Evolutionary conservation across 495 filamentous ascomycete genomes (phyloP).

Genomic region (Penicilliopsis zonata): DNA sequence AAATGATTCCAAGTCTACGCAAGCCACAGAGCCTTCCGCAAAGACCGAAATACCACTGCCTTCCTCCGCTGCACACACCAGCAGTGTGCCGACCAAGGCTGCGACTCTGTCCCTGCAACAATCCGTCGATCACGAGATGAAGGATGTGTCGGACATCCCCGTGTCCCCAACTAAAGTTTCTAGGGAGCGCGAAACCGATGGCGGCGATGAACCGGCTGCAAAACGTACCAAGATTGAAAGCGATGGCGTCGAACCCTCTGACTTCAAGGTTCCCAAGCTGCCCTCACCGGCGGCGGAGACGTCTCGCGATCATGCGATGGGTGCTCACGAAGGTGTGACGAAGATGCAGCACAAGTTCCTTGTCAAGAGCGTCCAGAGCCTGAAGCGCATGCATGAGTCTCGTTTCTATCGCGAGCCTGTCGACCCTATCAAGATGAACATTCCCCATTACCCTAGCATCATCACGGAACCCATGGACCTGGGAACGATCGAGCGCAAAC

Average conservation of each 20-base stretch:
- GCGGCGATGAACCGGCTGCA: constrained; percentile 58
- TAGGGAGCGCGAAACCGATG: constrained; percentile 59
- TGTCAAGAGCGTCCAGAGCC: constrained; percentile 43
- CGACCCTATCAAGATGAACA: constrained; percentile 49
- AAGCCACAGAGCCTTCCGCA: constrained; percentile 2
- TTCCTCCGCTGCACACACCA: constrained; percentile 9
- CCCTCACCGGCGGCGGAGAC: constrained; percentile 17
- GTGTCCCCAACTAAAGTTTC: constrained; percentile 43
- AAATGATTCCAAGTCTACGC: constrained; percentile 4
- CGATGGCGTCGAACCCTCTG: constrained; percentile 11
- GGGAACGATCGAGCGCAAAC: constrained; percentile 64
- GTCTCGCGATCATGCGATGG: constrained; percentile 3
- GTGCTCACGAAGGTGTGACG: constrained; percentile 29
- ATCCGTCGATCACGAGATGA: constrained; percentile 27
- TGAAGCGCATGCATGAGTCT: constrained; percentile 73
- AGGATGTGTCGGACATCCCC: constrained; percentile 24
- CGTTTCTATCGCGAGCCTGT: constrained; percentile 65
- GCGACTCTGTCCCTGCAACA: constrained; percentile 5
- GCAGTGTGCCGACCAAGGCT: constrained; percentile 3
- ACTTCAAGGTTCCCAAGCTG: constrained; percentile 26
- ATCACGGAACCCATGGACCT: constrained; percentile 77
- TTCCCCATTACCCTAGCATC: constrained; percentile 58
- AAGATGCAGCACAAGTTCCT: constrained; percentile 45
- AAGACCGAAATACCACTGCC: constrained; percentile 27
- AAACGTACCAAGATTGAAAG: constrained; percentile 63